These are phyloP conservation scores for Warburgia ugandensis DNA, from an alignment of 164 flowering plant genomes.

Conservation along the genomic window DNA sequence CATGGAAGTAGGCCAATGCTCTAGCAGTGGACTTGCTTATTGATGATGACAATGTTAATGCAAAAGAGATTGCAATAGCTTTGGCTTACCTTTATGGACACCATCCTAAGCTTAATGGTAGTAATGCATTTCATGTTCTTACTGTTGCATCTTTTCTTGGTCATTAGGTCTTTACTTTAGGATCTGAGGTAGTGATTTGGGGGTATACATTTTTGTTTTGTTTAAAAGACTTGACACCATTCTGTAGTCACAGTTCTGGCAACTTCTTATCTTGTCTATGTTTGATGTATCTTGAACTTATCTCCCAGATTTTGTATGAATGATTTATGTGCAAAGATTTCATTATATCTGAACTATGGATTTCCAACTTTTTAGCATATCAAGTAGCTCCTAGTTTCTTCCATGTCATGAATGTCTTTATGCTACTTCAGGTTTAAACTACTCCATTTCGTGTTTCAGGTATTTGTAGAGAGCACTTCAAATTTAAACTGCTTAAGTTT, in stretches of 20 bases:
- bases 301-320: conserved; percentile 25
- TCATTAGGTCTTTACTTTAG: conserved; percentile 86
- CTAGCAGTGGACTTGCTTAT: conserved; percentile 69
- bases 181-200: too few species aligned
- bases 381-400: conserved; percentile 54
- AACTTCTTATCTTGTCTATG: too few species aligned
- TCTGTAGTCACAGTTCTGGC: background rate
- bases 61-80: conserved; percentile 76
- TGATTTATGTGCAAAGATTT: conserved; percentile 97
- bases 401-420: too few species aligned
- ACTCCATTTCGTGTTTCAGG: background rate
- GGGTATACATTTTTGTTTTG: too few species aligned
- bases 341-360: conserved; percentile 89
- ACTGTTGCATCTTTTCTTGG: conserved; percentile 99
- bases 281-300: too few species aligned
- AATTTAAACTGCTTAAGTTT: conserved; percentile 6
- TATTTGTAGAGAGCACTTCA: too few species aligned
- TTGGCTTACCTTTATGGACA: conserved; percentile 94
- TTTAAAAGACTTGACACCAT: too few species aligned
- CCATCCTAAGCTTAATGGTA: conserved; percentile 83
- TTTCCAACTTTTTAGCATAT: conserved; percentile 85
- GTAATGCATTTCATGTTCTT: conserved; percentile 90
- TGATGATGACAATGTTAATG: conserved; percentile 86
- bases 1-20: conserved; percentile 90
- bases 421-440: too few species aligned